phyloP scores from a whole-genome alignment of 768 basidiomycete genomes.

The Collybia mongolica region DNA sequence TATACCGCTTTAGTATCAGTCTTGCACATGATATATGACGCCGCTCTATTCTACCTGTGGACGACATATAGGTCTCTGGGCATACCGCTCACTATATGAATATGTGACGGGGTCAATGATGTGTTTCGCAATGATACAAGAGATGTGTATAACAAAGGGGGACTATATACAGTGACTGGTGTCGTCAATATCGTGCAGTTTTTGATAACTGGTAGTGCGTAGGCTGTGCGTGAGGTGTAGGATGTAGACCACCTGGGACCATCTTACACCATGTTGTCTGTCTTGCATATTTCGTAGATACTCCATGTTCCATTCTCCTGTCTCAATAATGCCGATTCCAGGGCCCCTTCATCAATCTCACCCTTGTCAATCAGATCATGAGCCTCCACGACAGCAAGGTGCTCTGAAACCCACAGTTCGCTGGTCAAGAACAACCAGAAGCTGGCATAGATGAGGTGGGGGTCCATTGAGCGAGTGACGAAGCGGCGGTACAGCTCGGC shows the following conservation, averaged over 20 bases:
- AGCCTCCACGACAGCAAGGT: conserved; percentile 26
- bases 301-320: conserved; percentile 23
- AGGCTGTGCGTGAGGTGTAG: too few relatives aligned
- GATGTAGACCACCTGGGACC: too few relatives aligned
- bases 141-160: too few relatives aligned
- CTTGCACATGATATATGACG: too few relatives aligned
- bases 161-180: too few relatives aligned
- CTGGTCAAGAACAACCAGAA: conserved; percentile 26
- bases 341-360: conserved; percentile 21
- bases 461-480: conserved; percentile 25
- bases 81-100: too few relatives aligned
- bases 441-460: conserved; percentile 24
- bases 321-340: conserved; percentile 31
- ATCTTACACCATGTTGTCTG: conserved; percentile 24
- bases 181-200: too few relatives aligned
- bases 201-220: too few relatives aligned
- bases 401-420: conserved; percentile 29
- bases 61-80: too few relatives aligned
- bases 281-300: conserved; percentile 27
- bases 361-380: conserved; percentile 20
- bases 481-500: conserved; percentile 23
- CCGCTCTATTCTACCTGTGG: too few relatives aligned
- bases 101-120: too few relatives aligned
- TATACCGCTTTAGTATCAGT: conserved; percentile 21
- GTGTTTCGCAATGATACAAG: too few relatives aligned